phyloP scores from a whole-genome alignment of 768 basidiomycete genomes.

The Psilocybe cyanescens region DNA sequence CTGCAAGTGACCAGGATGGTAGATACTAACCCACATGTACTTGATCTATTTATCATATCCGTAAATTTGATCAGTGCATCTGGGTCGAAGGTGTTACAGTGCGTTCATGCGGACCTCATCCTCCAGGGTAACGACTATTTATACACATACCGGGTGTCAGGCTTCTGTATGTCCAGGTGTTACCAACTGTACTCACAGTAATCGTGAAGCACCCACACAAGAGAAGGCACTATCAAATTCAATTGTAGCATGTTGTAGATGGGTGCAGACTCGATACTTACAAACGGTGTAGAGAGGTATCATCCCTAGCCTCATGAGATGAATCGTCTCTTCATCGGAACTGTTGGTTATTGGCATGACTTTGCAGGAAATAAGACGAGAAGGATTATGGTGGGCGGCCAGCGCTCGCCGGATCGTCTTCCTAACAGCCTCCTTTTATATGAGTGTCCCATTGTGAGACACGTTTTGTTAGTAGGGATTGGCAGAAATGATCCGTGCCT shows the following conservation, averaged over 20 bases:
- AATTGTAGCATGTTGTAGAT: background rate
- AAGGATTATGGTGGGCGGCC: slow-evolving; percentile 1
- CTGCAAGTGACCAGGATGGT: background rate
- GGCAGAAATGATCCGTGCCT: background rate
- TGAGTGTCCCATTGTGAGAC: background rate
- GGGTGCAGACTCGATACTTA: background rate
- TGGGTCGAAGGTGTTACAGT: background rate
- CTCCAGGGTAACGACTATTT: slow-evolving; percentile 3
- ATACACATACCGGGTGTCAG: background rate
- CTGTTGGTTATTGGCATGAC: background rate
- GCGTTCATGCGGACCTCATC: slow-evolving; percentile 1
- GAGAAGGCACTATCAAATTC: background rate
- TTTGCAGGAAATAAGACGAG: background rate
- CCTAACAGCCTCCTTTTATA: background rate
- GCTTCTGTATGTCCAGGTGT: background rate
- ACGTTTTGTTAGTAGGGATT: background rate
- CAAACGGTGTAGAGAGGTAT: slow-evolving; percentile 4
- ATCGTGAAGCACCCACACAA: slow-evolving; percentile 6
- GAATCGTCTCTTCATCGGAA: background rate
- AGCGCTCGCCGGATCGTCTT: background rate
- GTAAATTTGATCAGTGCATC: background rate
- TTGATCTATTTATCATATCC: background rate
- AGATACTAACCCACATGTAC: slow-evolving; percentile 3
- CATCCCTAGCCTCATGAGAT: background rate
- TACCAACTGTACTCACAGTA: background rate